A percentile compares a stretch with the other conserved stretches of the same genome.
Conservation (phyloP, 805 yeast species). For the Crinitomyces ghanaensis region DNA sequence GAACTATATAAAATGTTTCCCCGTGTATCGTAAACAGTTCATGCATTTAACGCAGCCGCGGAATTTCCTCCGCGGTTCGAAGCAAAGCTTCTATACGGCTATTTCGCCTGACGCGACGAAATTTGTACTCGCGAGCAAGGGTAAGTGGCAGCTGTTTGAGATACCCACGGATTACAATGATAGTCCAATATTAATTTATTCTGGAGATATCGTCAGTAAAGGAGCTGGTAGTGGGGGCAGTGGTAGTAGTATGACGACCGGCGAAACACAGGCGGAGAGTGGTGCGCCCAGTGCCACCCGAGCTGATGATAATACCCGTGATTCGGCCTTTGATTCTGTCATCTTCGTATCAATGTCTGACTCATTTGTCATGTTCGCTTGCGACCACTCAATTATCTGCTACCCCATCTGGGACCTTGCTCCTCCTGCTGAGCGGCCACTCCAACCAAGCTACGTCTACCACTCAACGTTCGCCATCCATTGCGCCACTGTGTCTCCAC, state of each 20-base stretch:
- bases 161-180: constrained; percentile 35
- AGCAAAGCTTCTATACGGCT: constrained; percentile 38
- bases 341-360: too few species aligned
- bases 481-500: constrained; percentile 60
- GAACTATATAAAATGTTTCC: constrained; percentile 69
- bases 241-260: not conserved
- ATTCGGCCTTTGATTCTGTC: constrained; percentile 27
- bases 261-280: too few species aligned
- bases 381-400: constrained; percentile 50
- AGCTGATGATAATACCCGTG: constrained; percentile 9
- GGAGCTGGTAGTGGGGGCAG: constrained; percentile 1
- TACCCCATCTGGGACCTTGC: constrained; percentile 66
- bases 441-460: constrained; percentile 49
- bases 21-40: constrained; percentile 56
- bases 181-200: constrained; percentile 42
- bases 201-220: constrained; percentile 5
- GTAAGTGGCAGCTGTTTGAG: constrained; percentile 64
- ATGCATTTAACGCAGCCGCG: constrained; percentile 44
- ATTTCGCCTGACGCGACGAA: constrained; percentile 52
- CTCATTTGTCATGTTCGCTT: too few species aligned
- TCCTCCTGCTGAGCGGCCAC: constrained; percentile 18
- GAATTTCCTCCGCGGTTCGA: constrained; percentile 36
- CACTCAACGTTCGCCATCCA: constrained; percentile 65
- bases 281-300: not conserved
- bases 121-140: constrained; percentile 54